A percentile compares a stretch with the other conserved stretches of the same genome.
Evolutionary conservation across 257 asterid species (phyloP).

Genomic region (Echites panduratus): DNA sequence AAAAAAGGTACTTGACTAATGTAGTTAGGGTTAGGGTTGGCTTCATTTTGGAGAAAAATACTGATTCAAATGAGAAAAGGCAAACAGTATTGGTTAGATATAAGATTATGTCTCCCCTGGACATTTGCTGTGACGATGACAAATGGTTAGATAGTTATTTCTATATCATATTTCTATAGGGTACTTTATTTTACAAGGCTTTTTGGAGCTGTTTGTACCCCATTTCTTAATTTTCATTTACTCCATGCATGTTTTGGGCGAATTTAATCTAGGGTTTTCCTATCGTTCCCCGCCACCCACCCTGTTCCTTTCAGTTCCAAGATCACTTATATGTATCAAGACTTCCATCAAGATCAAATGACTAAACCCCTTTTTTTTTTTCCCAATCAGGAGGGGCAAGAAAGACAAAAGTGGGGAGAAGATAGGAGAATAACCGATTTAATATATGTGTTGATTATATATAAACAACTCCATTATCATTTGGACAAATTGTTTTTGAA

Average conservation of each 20-base stretch:
- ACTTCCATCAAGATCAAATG: background rate
- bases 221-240: background rate
- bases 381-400: no score
- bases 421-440: no score
- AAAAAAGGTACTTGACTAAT: background rate
- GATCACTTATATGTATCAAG: background rate
- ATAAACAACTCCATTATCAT: no score
- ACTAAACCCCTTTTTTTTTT: no score
- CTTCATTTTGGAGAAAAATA: background rate
- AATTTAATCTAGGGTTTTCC: background rate
- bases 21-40: background rate
- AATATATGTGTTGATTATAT: no score
- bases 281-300: no score
- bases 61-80: background rate
- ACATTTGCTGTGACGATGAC: background rate
- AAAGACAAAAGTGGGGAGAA: no score
- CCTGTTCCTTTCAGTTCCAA: background rate
- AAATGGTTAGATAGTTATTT: background rate
- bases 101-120: background rate
- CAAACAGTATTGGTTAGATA: background rate
- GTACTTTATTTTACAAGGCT: background rate
- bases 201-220: background rate
- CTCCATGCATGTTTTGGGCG: background rate
- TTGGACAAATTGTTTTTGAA: no score
- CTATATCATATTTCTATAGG: background rate